A percentile compares a stretch with the other conserved stretches of the same genome.
These are phyloP conservation scores for Cryomyces minteri DNA, from an alignment of 495 filamentous ascomycete genomes.

Conservation along the genomic window DNA sequence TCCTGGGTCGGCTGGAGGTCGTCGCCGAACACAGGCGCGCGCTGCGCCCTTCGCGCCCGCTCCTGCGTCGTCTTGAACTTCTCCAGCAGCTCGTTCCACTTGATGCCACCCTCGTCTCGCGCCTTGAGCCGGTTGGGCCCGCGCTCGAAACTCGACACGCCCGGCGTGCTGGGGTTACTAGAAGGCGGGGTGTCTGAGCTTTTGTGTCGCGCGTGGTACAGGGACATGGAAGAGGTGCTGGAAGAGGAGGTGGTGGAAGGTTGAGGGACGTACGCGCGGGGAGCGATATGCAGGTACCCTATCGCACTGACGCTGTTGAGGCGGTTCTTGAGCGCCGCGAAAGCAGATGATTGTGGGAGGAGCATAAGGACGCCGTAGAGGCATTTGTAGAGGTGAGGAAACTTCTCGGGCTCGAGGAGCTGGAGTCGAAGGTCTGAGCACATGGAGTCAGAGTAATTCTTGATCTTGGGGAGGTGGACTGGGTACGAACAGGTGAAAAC, in stretches of 20 bases:
- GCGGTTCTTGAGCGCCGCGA: constrained; percentile 91
- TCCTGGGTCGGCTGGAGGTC: constrained; percentile 4
- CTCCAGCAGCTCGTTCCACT: constrained; percentile 89
- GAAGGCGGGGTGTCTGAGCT: constrained; percentile 4
- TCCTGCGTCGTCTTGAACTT: constrained; percentile 89
- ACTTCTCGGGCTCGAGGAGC: constrained; percentile 92
- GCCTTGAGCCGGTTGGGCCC: constrained; percentile 67
- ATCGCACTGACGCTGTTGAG: constrained; percentile 93
- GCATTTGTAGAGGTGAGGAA: constrained; percentile 94
- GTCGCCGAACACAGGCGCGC: constrained; percentile 12
- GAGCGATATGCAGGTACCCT: constrained; percentile 76
- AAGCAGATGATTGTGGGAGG: constrained; percentile 89
- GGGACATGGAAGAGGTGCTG: constrained; percentile 15
- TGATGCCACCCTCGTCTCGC: constrained; percentile 65
- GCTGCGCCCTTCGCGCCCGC: constrained; percentile 37
- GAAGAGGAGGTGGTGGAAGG: constrained; percentile 9
- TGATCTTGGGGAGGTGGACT: background rate
- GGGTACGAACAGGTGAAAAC: constrained; percentile 73
- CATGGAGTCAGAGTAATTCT: background rate
- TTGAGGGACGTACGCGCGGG: constrained; percentile 48
- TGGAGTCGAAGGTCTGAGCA: constrained; percentile 73
- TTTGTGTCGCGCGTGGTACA: constrained; percentile 12
- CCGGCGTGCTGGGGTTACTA: constrained; percentile 5
- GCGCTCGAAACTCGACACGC: constrained; percentile 38
- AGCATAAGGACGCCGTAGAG: constrained; percentile 97